Evolutionary conservation across 805 yeast genomes (phyloP), one percentile per base, ranked within the genome.

Genomic region (Grigorovia transvaalensis): DNA sequence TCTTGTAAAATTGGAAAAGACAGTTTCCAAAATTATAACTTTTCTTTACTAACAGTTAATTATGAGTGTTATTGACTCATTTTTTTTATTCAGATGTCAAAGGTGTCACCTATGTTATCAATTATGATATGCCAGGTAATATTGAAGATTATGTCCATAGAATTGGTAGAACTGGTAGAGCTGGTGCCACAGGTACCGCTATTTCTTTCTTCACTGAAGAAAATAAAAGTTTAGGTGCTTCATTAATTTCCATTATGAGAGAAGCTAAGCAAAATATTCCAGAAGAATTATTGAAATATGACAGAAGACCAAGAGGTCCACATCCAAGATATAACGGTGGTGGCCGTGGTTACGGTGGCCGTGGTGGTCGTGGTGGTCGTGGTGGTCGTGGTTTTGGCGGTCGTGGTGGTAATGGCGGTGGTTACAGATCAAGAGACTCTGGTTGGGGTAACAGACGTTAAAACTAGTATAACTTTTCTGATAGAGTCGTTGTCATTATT

Each of bases 81-180:
- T 23, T 23, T 23, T 23, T 23, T 23, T 23, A 23, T 23, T 23
- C 71, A 90, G 99, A 93, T 75, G 99, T 93, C 73, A 93, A 93
- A 78, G 99, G 97, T 71, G 88, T 93, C 69, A 85, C 90, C 62
- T 82, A 76, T 65, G 99, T 93, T 56, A 79, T 93, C 70, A 93
- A 93, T 82, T 88, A 79, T 67, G 98, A 91, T 72, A 91, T 91
- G 90, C 98, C 99, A 67, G 89, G 88, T 72, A 91, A 91, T 74
- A 88, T 90, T 68, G 99, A 93, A 78, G 98, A 93, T 75, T 91
- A 91, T 71, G 97, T 91, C 57, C 99, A 91, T 72, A 83, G 99
- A 76, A 93, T 91, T 67, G 99, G 99, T 72, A 90, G 97, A 81
- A 90, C 99, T 58, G 99, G 99, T 71, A 88, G 99, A 81, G 99